Base-by-base conservation (phyloP, 441 rosid species). In the Populus hybrid region DNA sequence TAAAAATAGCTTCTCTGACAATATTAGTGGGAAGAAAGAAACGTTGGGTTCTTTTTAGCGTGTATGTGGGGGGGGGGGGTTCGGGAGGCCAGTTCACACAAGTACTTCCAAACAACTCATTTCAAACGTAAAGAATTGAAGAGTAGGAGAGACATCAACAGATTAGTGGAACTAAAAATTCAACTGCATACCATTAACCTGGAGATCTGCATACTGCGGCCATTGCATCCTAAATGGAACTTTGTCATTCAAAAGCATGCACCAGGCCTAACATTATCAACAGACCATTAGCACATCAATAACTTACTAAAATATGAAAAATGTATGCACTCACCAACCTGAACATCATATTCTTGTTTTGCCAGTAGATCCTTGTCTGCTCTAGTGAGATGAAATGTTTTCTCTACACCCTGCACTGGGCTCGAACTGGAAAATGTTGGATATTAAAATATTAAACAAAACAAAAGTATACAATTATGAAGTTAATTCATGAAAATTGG, bases 161-260 rank as follows among this genome's bases (percentile, higher is more conserved):
- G 59, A 78, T n/a, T 38, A 76, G 34, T 68, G 23, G n/a, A 74
- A 72, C 68, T 21, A 66, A 74, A 74, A 70, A 54, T 10, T 42
- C 77, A 67, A 42, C 20, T 79, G 73, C 90, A 81, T 93, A 97
- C 99, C 99, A 88, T 97, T 95, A 84, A 95, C 85, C 83, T 93
- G 99, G 77, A 97, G 89, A 79, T 97, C 99, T 71, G 95, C 89
- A 88, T 82, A 84, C 57, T 91, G 98, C 18, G 99, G 99, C 99
- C 99, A 97, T 77, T 93, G 99, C 93, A 97, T 92, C 92, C 99
- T 91, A 80, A 86, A 95, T 57, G 91, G 82, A 82, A 95, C 99
- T 87, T 93, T 95, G 86, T 95, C 99, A 84, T 93, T 95, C 81
- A 97, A 86, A 84, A 97, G 99, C 99, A 97, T 95, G 82, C 99